Conservation (phyloP, 2,329 filamentous ascomycete species). For the Fusarium graminum region DNA sequence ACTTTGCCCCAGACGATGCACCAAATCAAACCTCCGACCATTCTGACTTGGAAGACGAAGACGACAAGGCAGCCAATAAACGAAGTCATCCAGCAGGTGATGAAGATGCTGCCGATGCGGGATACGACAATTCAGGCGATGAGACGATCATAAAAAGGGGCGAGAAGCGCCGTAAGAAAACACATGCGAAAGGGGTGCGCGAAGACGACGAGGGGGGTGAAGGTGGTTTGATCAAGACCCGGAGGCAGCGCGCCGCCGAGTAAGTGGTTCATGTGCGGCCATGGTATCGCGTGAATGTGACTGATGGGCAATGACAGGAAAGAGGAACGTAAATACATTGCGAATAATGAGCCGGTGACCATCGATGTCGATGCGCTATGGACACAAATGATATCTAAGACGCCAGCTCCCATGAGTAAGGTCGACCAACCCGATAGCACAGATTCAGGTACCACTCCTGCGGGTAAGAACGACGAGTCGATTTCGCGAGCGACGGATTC, state of each 20-base stretch:
- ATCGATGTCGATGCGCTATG: constrained; percentile 79
- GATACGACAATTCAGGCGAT: constrained; percentile 78
- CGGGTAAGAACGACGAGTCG: constrained; percentile 17
- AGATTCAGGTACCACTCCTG: constrained; percentile 12
- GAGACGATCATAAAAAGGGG: constrained; percentile 75
- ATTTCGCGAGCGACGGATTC: constrained; percentile 13
- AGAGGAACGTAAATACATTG: constrained; percentile 67
- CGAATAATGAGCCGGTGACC: constrained; percentile 71
- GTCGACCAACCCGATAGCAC: constrained; percentile 16
- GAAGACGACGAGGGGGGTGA: constrained; percentile 67
- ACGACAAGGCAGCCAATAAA: constrained; percentile 47
- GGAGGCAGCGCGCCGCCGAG: constrained; percentile 76
- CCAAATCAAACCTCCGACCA: constrained; percentile 62
- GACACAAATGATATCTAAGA: constrained; percentile 71
- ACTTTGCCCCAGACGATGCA: constrained; percentile 74
- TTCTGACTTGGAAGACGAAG: constrained; percentile 64
- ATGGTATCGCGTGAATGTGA: not conserved
- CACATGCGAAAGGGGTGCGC: constrained; percentile 54
- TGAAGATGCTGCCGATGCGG: constrained; percentile 58
- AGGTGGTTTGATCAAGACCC: constrained; percentile 77
- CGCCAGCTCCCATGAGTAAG: constrained; percentile 28
- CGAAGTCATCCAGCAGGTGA: constrained; percentile 39
- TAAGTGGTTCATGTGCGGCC: constrained; percentile 52
- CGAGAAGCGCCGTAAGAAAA: constrained; percentile 65
- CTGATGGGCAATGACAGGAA: constrained; percentile 58